Conservation (phyloP, 345 rosid species). For the Murraya paniculata region DNA sequence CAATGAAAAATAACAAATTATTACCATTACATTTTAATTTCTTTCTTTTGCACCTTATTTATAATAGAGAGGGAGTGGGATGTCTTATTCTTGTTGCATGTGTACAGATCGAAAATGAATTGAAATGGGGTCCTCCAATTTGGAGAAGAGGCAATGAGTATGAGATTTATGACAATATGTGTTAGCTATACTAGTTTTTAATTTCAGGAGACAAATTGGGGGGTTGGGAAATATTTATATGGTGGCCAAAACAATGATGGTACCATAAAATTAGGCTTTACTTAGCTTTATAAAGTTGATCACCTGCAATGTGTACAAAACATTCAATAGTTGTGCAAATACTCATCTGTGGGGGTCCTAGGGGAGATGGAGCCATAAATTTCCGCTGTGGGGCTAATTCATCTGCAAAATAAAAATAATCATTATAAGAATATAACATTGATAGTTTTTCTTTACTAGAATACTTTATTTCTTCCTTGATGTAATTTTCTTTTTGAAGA, state of each 20-base stretch:
- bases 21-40: too few species aligned
- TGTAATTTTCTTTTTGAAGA: too few species aligned
- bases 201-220: neutral
- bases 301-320: neutral
- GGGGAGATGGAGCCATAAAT: too few species aligned
- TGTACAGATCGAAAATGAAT: neutral
- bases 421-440: too few species aligned
- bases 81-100: neutral
- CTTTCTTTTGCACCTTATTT: too few species aligned
- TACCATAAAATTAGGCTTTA: slow-evolving; percentile 6
- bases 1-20: neutral
- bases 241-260: neutral
- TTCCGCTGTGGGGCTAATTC: too few species aligned
- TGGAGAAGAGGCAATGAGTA: neutral
- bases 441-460: too few species aligned
- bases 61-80: too few species aligned
- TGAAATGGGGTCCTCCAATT: slow-evolving; percentile 1
- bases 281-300: slow-evolving; percentile 5
- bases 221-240: neutral
- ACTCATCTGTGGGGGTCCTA: neutral
- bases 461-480: too few species aligned
- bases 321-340: neutral
- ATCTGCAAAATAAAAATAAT: too few species aligned
- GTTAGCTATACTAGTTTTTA: neutral
- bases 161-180: neutral